phyloP scores from a whole-genome alignment of 1,139 yeast genomes.

The Protomyces gravidus region DNA sequence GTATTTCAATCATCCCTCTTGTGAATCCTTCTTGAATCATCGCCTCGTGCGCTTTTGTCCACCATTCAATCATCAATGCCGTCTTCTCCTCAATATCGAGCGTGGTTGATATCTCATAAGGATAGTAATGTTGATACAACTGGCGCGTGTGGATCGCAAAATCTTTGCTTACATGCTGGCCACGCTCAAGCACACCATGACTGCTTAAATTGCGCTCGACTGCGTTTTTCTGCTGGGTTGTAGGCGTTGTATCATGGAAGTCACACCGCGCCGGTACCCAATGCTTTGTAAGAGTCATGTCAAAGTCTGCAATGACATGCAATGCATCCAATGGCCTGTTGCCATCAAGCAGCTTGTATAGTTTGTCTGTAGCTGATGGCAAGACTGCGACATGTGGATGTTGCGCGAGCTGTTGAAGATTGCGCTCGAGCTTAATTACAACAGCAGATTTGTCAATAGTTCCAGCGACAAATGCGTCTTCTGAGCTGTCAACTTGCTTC shows the following conservation, averaged over 20 bases:
- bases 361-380: neutral
- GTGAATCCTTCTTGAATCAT: slow-evolving; percentile 12
- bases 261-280: slow-evolving; percentile 9
- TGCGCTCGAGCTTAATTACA: too few relatives aligned
- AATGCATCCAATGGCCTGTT: neutral
- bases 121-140: slow-evolving; percentile 18
- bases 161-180: slow-evolving; percentile 5
- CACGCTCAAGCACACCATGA: slow-evolving; percentile 26
- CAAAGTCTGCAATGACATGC: slow-evolving; percentile 20
- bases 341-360: neutral
- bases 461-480: too few relatives aligned
- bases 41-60: slow-evolving; percentile 25
- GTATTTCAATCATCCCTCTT: neutral
- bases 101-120: slow-evolving; percentile 10
- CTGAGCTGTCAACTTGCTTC: too few relatives aligned
- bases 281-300: slow-evolving; percentile 27
- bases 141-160: slow-evolving; percentile 13
- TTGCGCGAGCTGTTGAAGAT: neutral
- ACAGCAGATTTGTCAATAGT: too few relatives aligned
- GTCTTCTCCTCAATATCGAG: slow-evolving; percentile 11
- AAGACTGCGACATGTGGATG: neutral
- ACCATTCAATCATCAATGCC: slow-evolving; percentile 22
- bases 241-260: neutral
- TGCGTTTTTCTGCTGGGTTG: neutral
- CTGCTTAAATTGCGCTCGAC: slow-evolving; percentile 16